Evolutionary conservation across 768 basidiomycete genomes (phyloP), one percentile per base, ranked within the genome.

Genomic region (Ephemerocybe angulata): DNA sequence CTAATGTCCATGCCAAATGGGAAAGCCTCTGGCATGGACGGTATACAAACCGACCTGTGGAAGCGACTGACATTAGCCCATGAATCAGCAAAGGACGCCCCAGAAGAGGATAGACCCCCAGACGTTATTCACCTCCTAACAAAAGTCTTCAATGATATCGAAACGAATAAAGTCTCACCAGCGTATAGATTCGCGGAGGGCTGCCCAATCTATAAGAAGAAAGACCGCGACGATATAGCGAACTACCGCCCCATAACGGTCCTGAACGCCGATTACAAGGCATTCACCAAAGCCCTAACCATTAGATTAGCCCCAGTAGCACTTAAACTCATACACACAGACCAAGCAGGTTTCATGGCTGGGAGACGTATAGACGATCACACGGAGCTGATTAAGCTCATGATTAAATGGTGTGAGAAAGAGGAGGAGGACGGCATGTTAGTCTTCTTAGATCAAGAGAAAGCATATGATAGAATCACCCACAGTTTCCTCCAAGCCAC

Each of bases 131-230:
- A 25, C 1, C 24, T 73, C 0, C 51, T 67, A 1, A 54, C 43
- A 2, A 2, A 3, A 3, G 52, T 65, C 0, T 67, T 49, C 41
- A 62, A 64, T 17, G 65, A 76, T 35, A 74, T 76, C 0, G 52
- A 69, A 51, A 0, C 11, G 1, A 3, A 70, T 49, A 68, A 73
- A 0, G 6, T 67, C 0, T 41, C 2, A 0, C 1, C 17, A 1
- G 1, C 4, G 0, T 58, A 66, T 0, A 5, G 11, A 0, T 78
- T 74, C 50, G 24, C 65, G 0, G 48, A 63, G 4, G 76, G 76
- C 0, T 70, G 72, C 64, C 74, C 72, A 0, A 44, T 79, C 0
- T 78, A 73, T 52, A 80, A 80, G 41, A 78, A 78, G 38, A 70
- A 67, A 17, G 69, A 73, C 13, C 44, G 37, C 5, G 49, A 29